Conservation (phyloP, 257 asterid species). For the Scutellaria minor region DNA sequence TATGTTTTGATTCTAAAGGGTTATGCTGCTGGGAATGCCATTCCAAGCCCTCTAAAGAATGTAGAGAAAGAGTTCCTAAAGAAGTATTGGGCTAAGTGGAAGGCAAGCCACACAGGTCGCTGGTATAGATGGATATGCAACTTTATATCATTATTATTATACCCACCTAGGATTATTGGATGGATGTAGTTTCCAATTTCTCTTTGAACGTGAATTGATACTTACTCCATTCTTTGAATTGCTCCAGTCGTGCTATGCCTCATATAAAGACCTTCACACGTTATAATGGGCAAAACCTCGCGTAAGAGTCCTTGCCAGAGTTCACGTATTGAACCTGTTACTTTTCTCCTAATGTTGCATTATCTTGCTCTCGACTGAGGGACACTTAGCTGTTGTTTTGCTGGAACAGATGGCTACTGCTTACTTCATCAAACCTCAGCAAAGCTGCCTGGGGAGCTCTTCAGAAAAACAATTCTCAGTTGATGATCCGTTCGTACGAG, state of each 20-base stretch:
- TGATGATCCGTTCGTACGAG: conserved; percentile 98
- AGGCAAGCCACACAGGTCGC: conserved; percentile 89
- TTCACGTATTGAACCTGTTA: conserved; percentile 12
- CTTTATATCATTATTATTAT: conserved; percentile 19
- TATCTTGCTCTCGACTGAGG: conserved; percentile 30
- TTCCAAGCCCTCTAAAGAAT: conserved; percentile 90
- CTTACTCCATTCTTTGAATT: conserved; percentile 35
- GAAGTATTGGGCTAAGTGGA: conserved; percentile 96
- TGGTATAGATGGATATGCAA: conserved; percentile 50
- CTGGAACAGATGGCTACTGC: conserved; percentile 80
- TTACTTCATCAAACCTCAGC: conserved; percentile 96
- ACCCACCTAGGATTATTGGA: not conserved
- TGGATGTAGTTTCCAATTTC: conserved; percentile 2
- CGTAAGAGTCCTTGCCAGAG: conserved; percentile 57
- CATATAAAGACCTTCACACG: conserved; percentile 94
- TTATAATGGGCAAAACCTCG: conserved; percentile 86
- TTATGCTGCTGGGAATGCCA: conserved; percentile 89
- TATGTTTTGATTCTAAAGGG: conserved; percentile 61
- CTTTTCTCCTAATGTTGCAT: conserved; percentile 22
- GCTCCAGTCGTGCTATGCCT: conserved; percentile 95
- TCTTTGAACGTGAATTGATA: conserved; percentile 21
- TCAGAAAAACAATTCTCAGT: conserved; percentile 92
- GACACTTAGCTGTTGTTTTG: conserved; percentile 12
- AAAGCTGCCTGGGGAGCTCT: conserved; percentile 99
- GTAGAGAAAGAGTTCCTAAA: conserved; percentile 90